Conservation (phyloP, 306 rosid species). For the Castanopsis chinensis region DNA sequence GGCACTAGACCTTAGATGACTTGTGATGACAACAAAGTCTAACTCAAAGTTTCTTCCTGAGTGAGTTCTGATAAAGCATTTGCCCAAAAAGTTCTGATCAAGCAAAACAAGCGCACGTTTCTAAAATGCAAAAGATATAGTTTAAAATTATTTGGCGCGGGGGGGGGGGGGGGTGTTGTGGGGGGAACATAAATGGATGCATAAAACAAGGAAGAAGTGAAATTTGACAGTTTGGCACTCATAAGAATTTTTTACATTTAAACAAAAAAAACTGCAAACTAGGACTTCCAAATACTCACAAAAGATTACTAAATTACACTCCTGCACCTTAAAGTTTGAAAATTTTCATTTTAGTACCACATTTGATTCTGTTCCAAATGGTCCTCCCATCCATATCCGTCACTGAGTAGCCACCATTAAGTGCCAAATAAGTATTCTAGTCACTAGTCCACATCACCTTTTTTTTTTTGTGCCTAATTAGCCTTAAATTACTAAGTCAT, state of each 20-base stretch:
- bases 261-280: not conserved
- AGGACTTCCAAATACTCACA: not conserved
- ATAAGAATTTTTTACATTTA: not conserved
- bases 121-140: constrained; percentile 21
- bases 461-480: no score
- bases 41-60: not conserved
- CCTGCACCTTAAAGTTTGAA: no score
- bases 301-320: not conserved
- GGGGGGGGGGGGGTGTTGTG: no score
- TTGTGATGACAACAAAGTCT: not conserved
- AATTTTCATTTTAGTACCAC: no score
- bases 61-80: not conserved
- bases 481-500: no score
- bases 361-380: no score
- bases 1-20: not conserved
- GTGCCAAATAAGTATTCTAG: no score
- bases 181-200: not conserved
- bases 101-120: not conserved
- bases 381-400: no score
- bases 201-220: not conserved
- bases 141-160: not conserved
- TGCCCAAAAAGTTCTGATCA: not conserved
- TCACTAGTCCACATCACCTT: no score
- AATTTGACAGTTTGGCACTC: not conserved
- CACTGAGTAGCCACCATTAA: no score